Percentiles rank a stretch among this genome's conserved stretches.
Conservation (phyloP, 768 basidiomycete genomes). For the Coprinellus micaceus region DNA sequence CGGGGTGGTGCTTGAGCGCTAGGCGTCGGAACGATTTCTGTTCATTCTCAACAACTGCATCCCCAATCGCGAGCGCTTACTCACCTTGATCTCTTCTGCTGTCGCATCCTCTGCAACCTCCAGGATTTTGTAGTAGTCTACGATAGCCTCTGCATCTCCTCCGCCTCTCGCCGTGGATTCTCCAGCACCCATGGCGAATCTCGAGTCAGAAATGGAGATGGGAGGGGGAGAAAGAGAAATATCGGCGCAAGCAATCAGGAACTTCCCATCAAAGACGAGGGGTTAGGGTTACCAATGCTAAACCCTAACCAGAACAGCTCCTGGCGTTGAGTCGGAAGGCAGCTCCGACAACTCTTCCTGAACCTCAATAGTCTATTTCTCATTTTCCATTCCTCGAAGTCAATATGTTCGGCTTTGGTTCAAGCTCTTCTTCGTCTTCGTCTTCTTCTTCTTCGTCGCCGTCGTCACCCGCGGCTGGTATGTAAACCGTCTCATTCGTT, state of each 20-base stretch:
- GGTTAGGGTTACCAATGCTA: too few relatives aligned
- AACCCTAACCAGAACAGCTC: too few relatives aligned
- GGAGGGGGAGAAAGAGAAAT: not conserved
- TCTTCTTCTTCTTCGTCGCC: not conserved
- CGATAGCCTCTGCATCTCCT: constrained; percentile 21
- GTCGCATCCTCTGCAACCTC: constrained; percentile 80
- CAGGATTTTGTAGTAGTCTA: constrained; percentile 82
- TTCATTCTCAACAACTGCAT: not conserved
- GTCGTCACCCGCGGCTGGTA: not conserved
- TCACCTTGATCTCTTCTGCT: constrained; percentile 84
- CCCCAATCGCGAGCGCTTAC: constrained; percentile 1
- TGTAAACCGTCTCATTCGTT: too few relatives aligned
- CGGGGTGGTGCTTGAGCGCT: constrained; percentile 82
- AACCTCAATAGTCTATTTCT: constrained; percentile 1
- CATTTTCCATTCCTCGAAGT: constrained; percentile 51
- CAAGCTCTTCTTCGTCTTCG: constrained; percentile 18
- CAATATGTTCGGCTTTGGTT: constrained; percentile 23
- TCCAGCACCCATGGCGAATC: constrained; percentile 64
- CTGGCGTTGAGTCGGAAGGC: too few relatives aligned
- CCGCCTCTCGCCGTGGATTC: constrained; percentile 51
- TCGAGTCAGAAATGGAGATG: too few relatives aligned
- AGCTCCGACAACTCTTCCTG: too few relatives aligned
- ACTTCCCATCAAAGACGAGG: too few relatives aligned
- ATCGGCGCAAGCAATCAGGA: not conserved
- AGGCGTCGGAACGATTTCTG: constrained; percentile 82